Evolutionary conservation across 805 yeast species (phyloP), one percentile per base, ranked within the genome.

Genomic region (Starmerella cellae): DNA sequence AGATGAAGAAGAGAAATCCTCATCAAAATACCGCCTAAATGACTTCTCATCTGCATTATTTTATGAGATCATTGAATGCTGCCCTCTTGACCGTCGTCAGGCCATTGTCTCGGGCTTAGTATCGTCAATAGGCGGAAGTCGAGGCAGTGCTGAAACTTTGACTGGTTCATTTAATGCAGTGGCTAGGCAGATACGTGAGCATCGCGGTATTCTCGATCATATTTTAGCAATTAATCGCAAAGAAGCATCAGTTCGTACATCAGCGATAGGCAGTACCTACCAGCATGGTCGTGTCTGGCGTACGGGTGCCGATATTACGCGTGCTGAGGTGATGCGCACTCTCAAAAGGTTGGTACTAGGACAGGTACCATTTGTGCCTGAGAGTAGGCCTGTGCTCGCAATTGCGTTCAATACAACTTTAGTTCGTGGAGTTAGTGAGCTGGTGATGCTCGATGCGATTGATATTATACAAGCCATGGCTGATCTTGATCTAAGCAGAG

Each of bases 321-420:
- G 13, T 4, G 20, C 18, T 1, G 38, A 24, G 19, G 44, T 41
- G 2, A 31, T 46, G n/a, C 29, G 41, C 18, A 32, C 46, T 2
- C 35, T 48, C 5, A 27, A 17, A 13, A 41, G 43, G 23, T 39
- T 48, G 3, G 24, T 41, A 1, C 19, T 29, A 4, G 6, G 14
- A 3, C 47, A 46, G 3, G 23, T 26, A n/a, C 40, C 30, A 1
- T 17, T 37, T 3, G 22, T 19, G 1, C 23, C 21, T 17, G 6
- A 5, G 11, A 31, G 21, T 17, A 31, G 21, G 9, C 31, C 37
- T 1, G 55, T 76, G 4, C 72, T 63, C 35, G 63, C 71, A 1
- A 60, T 75, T 24, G 58, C 71, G 4, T 75, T 67, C 60, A 79
- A 79, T 53, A 56, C 75, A 27, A 79, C 77, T 41, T 59, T 79